A percentile compares a stretch with the other conserved stretches of the same genome.
These are phyloP conservation scores for Tulasnella sp. DNA, from an alignment of 768 basidiomycete species.

Conservation along the genomic window DNA sequence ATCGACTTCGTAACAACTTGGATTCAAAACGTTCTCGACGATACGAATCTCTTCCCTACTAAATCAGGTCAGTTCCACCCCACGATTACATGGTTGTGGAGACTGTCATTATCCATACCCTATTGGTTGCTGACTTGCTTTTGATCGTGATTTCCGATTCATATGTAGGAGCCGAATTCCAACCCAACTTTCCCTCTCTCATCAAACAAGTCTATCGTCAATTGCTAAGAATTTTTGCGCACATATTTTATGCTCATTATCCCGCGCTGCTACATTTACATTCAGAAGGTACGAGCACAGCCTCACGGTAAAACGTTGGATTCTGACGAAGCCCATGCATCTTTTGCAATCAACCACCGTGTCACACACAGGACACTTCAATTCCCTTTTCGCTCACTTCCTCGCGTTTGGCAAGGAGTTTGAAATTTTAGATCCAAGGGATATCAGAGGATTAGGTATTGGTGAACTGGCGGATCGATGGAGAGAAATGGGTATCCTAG, in stretches of 20 bases:
- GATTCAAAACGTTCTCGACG: constrained; percentile 34
- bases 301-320: constrained; percentile 22
- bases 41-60: constrained; percentile 35
- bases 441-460: constrained; percentile 72
- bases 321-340: not conserved
- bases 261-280: constrained; percentile 33
- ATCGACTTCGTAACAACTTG: constrained; percentile 39
- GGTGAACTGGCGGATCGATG: constrained; percentile 79
- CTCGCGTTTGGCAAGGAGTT: constrained; percentile 36
- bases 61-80: constrained; percentile 28
- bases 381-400: constrained; percentile 37
- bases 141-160: constrained; percentile 6
- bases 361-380: constrained; percentile 26
- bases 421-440: constrained; percentile 60
- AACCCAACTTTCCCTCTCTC: constrained; percentile 32
- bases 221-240: constrained; percentile 36
- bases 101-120: not conserved
- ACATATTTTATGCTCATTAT: constrained; percentile 38
- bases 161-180: constrained; percentile 31
- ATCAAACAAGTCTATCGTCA: constrained; percentile 37
- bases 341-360: not conserved
- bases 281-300: constrained; percentile 26
- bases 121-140: not conserved
- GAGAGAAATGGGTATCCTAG: constrained; percentile 72
- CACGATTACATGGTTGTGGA: not conserved